Conservation (phyloP, 2,329 filamentous ascomycete species). For the Xylaria multiplex region DNA sequence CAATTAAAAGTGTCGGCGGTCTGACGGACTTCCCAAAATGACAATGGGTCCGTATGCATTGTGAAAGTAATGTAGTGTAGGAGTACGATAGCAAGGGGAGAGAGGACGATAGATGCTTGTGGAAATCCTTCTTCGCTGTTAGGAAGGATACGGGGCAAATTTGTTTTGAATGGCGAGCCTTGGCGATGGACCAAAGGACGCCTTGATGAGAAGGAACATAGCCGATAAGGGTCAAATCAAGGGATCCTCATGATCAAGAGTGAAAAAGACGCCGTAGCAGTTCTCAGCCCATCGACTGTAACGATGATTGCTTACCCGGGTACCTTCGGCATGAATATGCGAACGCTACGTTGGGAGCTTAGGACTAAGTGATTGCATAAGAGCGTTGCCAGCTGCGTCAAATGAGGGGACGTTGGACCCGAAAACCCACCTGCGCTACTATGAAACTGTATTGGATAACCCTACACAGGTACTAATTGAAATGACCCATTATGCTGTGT, state of each 20-base stretch:
- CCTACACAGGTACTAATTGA: conserved; percentile 1
- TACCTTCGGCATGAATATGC: conserved; percentile 17
- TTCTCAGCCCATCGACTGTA: background rate
- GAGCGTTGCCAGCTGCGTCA: conserved; percentile 18
- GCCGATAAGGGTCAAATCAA: background rate
- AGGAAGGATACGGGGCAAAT: background rate
- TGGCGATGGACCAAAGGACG: conserved; percentile 3
- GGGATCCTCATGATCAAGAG: background rate
- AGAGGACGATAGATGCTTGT: too few species aligned
- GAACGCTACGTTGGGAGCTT: background rate
- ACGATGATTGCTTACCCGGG: conserved; percentile 1
- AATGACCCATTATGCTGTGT: conserved; percentile 7
- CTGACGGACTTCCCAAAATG: conserved; percentile 23
- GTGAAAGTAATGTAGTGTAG: background rate
- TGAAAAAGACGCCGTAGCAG: background rate
- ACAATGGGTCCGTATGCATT: conserved; percentile 12
- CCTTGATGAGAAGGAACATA: background rate
- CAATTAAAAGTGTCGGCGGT: conserved; percentile 19
- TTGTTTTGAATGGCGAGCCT: conserved; percentile 4
- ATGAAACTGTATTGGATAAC: conserved; percentile 20
- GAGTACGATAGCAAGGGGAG: too few species aligned
- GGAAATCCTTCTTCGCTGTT: too few species aligned
- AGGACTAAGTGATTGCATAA: conserved; percentile 32
- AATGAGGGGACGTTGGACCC: conserved; percentile 6
- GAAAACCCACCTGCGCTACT: conserved; percentile 13